Evolutionary conservation across 768 basidiomycete species (phyloP).

Genomic region (Infundibulicybe gibba): DNA sequence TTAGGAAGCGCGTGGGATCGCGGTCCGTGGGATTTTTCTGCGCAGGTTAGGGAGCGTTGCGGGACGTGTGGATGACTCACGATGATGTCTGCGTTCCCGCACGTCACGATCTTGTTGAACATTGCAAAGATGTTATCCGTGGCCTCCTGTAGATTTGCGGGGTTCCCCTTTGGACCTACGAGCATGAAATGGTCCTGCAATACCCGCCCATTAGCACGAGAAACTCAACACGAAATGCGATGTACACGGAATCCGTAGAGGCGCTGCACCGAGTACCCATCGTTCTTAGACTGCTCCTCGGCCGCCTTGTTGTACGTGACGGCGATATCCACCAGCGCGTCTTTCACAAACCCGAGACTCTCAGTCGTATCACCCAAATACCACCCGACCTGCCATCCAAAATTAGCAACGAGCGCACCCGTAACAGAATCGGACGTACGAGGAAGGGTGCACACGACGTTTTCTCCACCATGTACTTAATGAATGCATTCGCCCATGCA

Average conservation of each 20-base stretch:
- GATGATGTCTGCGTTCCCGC: constrained; percentile 37
- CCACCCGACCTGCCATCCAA: constrained; percentile 44
- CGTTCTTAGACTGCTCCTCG: constrained; percentile 30
- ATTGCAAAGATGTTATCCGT: constrained; percentile 32
- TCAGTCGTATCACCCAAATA: constrained; percentile 55
- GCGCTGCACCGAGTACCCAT: constrained; percentile 25
- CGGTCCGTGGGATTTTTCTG: constrained; percentile 24
- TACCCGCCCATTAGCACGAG: not conserved
- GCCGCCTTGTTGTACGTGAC: constrained; percentile 53
- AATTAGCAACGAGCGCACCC: not conserved
- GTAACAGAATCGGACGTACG: constrained; percentile 15
- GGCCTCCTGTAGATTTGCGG: constrained; percentile 28
- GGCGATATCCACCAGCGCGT: constrained; percentile 42
- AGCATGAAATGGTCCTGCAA: constrained; percentile 47
- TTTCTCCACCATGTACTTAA: constrained; percentile 28
- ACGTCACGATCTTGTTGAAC: constrained; percentile 43
- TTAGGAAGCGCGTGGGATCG: constrained; percentile 44
- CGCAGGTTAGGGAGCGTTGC: not conserved
- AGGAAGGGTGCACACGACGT: constrained; percentile 25
- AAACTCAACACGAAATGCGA: not conserved
- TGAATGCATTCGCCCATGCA: constrained; percentile 45
- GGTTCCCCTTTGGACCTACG: constrained; percentile 45
- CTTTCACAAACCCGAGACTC: constrained; percentile 36
- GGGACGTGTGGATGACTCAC: constrained; percentile 19
- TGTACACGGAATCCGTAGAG: constrained; percentile 45